Conservation (phyloP, 345 rosid genomes). For the Eucalyptus rudis region DNA sequence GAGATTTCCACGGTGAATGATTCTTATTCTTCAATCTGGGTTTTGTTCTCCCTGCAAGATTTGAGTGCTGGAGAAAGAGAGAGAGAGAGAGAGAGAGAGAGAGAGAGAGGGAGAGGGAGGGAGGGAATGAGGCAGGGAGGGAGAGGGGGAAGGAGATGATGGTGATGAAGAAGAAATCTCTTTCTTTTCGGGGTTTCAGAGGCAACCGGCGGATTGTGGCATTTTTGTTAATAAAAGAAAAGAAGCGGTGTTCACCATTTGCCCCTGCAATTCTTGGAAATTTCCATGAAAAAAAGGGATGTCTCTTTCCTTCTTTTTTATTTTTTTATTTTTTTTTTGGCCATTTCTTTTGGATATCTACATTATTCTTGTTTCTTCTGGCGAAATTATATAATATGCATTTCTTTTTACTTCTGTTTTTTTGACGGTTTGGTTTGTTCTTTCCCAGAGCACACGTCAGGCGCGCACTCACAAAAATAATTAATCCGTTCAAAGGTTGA, state of each 20-base stretch:
- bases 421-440: background rate
- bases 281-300: background rate
- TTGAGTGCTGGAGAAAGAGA: background rate
- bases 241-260: background rate
- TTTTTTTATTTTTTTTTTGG: background rate
- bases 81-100: no score
- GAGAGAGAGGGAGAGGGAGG: background rate
- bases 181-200: background rate
- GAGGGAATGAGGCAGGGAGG: no score
- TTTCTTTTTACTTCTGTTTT: background rate
- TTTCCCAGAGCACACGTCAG: background rate
- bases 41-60: background rate
- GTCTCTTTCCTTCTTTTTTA: background rate
- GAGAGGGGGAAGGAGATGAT: background rate
- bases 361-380: background rate
- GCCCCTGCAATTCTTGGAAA: constrained; percentile 2
- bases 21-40: background rate
- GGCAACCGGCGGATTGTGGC: background rate
- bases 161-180: background rate
- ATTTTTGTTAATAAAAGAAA: background rate
- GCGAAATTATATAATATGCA: background rate
- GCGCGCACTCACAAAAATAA: background rate
- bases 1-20: background rate
- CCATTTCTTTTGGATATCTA: no score
- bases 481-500: background rate